A percentile compares a stretch with the other conserved stretches of the same genome.
phyloP scores from a whole-genome alignment of 331 rosid species.

The Spiraea crenata region DNA sequence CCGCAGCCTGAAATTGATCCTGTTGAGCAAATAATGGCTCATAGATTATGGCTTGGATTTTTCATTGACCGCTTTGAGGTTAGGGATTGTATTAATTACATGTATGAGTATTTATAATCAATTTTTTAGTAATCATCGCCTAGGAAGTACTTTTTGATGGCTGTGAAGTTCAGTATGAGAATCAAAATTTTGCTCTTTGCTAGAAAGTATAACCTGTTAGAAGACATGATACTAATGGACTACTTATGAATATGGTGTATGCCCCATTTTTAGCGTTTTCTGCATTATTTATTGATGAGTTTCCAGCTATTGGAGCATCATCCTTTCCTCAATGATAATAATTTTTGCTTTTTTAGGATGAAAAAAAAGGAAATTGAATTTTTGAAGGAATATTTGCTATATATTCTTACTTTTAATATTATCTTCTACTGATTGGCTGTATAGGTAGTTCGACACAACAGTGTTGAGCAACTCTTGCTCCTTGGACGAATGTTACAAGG shows the following conservation, averaged over 20 bases:
- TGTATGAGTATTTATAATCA: not conserved
- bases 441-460: constrained; percentile 89
- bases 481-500: constrained; percentile 96
- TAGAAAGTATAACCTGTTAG: not conserved
- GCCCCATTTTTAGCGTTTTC: not conserved
- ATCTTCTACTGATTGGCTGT: constrained; percentile 28
- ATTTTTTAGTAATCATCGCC: not conserved
- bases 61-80: constrained; percentile 99
- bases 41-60: constrained; percentile 96
- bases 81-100: constrained; percentile 24
- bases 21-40: constrained; percentile 91
- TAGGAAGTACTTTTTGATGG: not conserved
- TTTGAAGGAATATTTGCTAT: not conserved
- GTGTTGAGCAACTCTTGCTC: constrained; percentile 97
- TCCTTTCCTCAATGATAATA: not conserved
- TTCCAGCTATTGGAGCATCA: not conserved
- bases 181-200: not conserved
- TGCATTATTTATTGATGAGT: not conserved
- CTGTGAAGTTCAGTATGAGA: not conserved
- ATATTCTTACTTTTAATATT: not conserved
- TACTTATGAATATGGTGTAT: not conserved
- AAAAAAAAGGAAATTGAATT: too few species aligned
- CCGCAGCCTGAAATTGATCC: constrained; percentile 60
- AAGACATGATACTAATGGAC: not conserved
- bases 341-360: too few species aligned